Conservation (phyloP, 352 stramenopile species). For the Globisporangium cystogenes region DNA sequence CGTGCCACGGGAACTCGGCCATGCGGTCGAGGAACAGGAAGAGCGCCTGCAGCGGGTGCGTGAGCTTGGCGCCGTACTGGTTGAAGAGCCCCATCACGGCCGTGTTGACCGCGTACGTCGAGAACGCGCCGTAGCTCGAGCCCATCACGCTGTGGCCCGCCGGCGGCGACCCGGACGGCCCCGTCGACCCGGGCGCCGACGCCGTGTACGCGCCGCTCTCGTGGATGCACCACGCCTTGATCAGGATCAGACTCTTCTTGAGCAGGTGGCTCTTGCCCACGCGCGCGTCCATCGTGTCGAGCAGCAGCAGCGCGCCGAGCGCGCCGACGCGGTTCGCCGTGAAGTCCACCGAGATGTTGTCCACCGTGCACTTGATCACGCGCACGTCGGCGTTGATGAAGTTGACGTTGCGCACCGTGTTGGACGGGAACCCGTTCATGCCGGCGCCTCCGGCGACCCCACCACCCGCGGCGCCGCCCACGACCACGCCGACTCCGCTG, state of each 20-base stretch:
- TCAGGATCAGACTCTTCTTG: conserved; percentile 85
- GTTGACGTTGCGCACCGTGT: conserved; percentile 85
- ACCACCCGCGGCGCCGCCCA: not conserved
- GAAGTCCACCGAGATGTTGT: conserved; percentile 88
- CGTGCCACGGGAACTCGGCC: conserved; percentile 83
- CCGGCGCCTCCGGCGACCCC: not conserved
- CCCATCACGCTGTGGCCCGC: conserved; percentile 56
- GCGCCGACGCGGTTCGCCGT: conserved; percentile 83
- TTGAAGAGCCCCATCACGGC: conserved; percentile 90
- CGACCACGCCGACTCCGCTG: not conserved
- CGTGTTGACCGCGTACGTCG: conserved; percentile 85
- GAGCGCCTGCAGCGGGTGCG: conserved; percentile 77
- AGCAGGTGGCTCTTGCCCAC: conserved; percentile 80
- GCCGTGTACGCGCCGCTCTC: conserved; percentile 68
- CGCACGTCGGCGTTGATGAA: conserved; percentile 88
- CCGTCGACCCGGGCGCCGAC: conserved; percentile 4
- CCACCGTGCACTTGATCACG: conserved; percentile 88
- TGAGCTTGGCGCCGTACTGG: conserved; percentile 58
- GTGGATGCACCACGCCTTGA: conserved; percentile 89
- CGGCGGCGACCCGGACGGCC: not conserved
- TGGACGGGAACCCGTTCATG: conserved; percentile 3
- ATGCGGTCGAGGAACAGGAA: conserved; percentile 83
- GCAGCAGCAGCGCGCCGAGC: conserved; percentile 68
- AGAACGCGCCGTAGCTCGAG: conserved; percentile 70
- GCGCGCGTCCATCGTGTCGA: conserved; percentile 80